phyloP scores from a whole-genome alignment of 257 asterid species.

The Gentiana macrophylla region DNA sequence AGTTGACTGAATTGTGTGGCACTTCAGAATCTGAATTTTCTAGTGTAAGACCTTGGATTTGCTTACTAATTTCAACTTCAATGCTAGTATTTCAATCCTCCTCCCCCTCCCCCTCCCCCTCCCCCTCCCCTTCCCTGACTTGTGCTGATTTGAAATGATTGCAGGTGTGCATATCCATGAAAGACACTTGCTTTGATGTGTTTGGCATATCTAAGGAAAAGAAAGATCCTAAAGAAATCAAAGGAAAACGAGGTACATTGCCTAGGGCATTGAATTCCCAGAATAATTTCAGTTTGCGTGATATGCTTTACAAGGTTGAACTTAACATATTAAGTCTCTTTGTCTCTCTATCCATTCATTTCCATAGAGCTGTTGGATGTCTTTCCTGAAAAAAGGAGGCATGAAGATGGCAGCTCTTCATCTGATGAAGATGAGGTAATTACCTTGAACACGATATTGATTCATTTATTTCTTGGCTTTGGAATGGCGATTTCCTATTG shows the following conservation, averaged over 20 bases:
- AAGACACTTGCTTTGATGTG: slow-evolving; percentile 71
- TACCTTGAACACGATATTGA: background rate
- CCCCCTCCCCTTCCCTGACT: background rate
- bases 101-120: too few species aligned
- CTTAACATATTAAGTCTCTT: background rate
- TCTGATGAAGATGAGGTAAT: slow-evolving; percentile 59
- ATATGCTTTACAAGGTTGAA: background rate
- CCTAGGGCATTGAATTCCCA: background rate
- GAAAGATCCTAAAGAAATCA: slow-evolving; percentile 59
- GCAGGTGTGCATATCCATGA: slow-evolving; percentile 81
- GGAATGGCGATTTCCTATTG: too few species aligned
- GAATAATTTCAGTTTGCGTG: background rate
- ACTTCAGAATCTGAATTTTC: slow-evolving; percentile 83
- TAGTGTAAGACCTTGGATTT: slow-evolving; percentile 29
- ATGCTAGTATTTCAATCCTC: background rate
- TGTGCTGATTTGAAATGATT: slow-evolving; percentile 1
- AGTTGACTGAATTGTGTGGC: slow-evolving; percentile 81
- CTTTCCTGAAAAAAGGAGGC: slow-evolving; percentile 68
- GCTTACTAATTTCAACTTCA: slow-evolving; percentile 2
- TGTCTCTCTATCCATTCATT: background rate
- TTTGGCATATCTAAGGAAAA: slow-evolving; percentile 71
- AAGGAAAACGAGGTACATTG: slow-evolving; percentile 78
- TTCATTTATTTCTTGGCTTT: too few species aligned
- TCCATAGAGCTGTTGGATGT: slow-evolving; percentile 71
- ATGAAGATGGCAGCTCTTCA: slow-evolving; percentile 66